Percentiles rank a stretch among this genome's conserved stretches.
phyloP scores from a whole-genome alignment of 306 rosid genomes.

The Alnus rubra region DNA sequence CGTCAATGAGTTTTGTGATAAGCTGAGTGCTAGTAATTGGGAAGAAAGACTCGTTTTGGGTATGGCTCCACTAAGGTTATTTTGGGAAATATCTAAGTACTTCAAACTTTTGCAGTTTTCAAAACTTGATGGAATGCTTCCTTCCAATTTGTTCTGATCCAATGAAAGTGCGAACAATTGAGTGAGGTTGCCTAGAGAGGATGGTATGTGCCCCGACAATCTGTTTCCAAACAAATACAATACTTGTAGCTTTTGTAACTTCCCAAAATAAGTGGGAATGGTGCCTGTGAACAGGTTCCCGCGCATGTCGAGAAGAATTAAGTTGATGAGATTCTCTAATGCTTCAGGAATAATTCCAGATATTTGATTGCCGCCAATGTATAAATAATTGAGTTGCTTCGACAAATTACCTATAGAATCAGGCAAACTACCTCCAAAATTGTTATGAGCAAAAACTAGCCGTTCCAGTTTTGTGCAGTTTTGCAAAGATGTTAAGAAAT shows the following conservation, averaged over 20 bases:
- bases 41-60: slow-evolving; percentile 15
- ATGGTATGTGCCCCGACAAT: slow-evolving; percentile 29
- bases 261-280: slow-evolving; percentile 26
- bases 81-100: not conserved
- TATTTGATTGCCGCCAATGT: slow-evolving; percentile 10
- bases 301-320: not conserved
- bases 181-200: slow-evolving; percentile 30
- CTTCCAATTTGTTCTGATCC: no score
- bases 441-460: slow-evolving; percentile 6
- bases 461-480: slow-evolving; percentile 25
- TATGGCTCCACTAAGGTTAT: slow-evolving; percentile 35
- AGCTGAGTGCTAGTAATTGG: slow-evolving; percentile 13
- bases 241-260: not conserved
- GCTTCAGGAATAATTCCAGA: slow-evolving; percentile 25
- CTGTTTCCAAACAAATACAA: not conserved
- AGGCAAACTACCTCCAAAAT: slow-evolving; percentile 45
- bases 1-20: slow-evolving; percentile 34
- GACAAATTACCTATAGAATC: slow-evolving; percentile 35
- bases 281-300: slow-evolving; percentile 12
- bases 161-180: not conserved
- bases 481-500: slow-evolving; percentile 28
- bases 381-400: not conserved
- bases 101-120: slow-evolving; percentile 24
- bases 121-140: slow-evolving; percentile 22
- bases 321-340: slow-evolving; percentile 12